Base-by-base conservation (phyloP, 768 basidiomycete species). In the Tephrocybe sp. region DNA sequence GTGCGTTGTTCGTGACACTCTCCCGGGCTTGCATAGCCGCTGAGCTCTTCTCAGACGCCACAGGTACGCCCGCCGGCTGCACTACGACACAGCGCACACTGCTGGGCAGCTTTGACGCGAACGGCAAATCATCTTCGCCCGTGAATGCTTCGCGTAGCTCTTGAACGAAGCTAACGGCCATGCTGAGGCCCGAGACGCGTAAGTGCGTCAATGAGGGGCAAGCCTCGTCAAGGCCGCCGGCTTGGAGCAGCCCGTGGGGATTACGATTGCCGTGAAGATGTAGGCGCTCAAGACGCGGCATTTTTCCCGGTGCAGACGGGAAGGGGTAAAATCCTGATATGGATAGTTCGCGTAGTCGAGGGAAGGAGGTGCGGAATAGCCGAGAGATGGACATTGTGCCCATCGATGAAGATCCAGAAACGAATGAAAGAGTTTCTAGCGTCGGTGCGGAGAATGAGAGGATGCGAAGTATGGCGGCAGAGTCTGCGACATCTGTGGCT, bases 301-400 rank as follows among this genome's bases (percentile, higher is more conserved):
- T 63, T 25, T 60, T 66, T 14, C 57, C 54, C 3, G 68, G 55
- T 0, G 65, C 45, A 17, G 69, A 70, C 2, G 76, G 78, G 55
- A 74, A 79, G 6, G 79, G 76, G 60, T 82, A 82, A 55, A 74
- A 75, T 1, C 79, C 80, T 2, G 70, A 69, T 2, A 80, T 57
- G 4, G 73, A 63, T 51, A 82, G 73, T 25, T 70, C 69, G 23
- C 54, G 59, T 1, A 82, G 66, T 23, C 50, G 53, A 0, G 78
- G 79, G 45, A 78, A 75, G 2, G 62, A 47, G 8, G 66, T 65
- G 15, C 73, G 68, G 61, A 78, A 79, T 34, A 81, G 62, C 21
- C 69, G 63, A 4, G 73, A 71, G 37, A 80, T 67, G 37, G 75
- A 56, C 6, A 68, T 42, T 0, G 78, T 69, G 56, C 76, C 72